These are phyloP conservation scores for Aureobasidium zeae DNA, from an alignment of 2,329 filamentous ascomycete species.

Conservation along the genomic window DNA sequence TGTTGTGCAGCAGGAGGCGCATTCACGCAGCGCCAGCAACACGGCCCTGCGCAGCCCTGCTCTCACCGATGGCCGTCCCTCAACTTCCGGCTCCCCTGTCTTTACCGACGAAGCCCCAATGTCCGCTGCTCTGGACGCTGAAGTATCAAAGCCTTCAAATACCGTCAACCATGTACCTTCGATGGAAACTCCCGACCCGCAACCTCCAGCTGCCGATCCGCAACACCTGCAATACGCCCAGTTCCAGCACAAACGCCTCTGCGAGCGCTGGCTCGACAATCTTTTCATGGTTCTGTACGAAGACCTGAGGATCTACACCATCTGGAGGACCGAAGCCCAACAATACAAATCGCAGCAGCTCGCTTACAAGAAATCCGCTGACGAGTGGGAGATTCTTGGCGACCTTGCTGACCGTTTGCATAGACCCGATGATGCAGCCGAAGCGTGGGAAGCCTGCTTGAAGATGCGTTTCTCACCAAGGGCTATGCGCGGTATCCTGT, in stretches of 20 bases:
- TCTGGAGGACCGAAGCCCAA: conserved; percentile 97
- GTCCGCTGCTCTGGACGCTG: conserved; percentile 25
- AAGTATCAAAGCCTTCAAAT: conserved; percentile 28
- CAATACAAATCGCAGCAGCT: conserved; percentile 89
- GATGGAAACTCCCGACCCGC: conserved; percentile 25
- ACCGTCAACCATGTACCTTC: conserved; percentile 27
- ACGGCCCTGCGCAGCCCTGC: conserved; percentile 61
- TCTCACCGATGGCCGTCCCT: conserved; percentile 28
- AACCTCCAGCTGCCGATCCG: conserved; percentile 37
- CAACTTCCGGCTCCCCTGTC: conserved; percentile 28
- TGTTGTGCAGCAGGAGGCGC: conserved; percentile 30
- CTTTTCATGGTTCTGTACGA: conserved; percentile 99
- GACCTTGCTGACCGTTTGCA: conserved; percentile 87
- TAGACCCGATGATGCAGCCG: conserved; percentile 80
- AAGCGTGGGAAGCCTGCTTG: conserved; percentile 85
- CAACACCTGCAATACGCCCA: conserved; percentile 71
- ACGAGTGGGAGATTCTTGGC: conserved; percentile 97
- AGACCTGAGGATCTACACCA: conserved; percentile 94
- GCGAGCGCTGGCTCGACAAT: conserved; percentile 95
- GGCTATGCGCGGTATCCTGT: conserved; percentile 75
- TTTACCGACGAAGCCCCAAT: conserved; percentile 24
- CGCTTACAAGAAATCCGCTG: conserved; percentile 91
- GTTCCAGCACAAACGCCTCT: conserved; percentile 93
- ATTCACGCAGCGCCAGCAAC: conserved; percentile 66
- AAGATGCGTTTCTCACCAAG: conserved; percentile 86